Conservation (phyloP, 2,329 filamentous ascomycete genomes). For the Paramyrothecium roridum region DNA sequence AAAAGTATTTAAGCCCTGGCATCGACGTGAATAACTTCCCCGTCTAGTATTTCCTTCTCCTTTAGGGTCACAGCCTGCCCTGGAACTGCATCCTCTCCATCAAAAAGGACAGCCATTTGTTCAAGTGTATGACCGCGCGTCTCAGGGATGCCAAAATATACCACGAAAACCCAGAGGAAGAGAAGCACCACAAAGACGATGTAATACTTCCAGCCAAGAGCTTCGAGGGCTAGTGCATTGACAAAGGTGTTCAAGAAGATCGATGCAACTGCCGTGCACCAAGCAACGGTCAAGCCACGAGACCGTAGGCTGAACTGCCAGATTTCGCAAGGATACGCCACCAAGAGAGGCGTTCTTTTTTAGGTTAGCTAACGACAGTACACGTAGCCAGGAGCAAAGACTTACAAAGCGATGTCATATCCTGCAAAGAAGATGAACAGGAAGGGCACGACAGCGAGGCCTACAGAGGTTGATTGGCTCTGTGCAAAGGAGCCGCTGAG, state of each 20-base stretch:
- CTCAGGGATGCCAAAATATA: constrained; percentile 9
- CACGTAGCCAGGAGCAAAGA: constrained; percentile 19
- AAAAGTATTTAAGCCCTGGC: no score
- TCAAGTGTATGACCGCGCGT: constrained; percentile 7
- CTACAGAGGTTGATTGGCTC: constrained; percentile 10
- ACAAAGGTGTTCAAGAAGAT: constrained; percentile 13
- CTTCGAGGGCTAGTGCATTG: constrained; percentile 5
- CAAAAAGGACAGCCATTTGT: constrained; percentile 5
- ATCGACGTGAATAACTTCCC: no score
- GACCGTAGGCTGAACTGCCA: constrained; percentile 15
- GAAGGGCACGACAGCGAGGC: constrained; percentile 25
- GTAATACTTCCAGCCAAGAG: constrained; percentile 8
- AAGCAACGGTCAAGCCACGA: constrained; percentile 9
- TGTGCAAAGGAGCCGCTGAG: constrained; percentile 20
- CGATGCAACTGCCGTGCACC: neutral
- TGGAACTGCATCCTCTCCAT: constrained; percentile 6
- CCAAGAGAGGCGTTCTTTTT: neutral
- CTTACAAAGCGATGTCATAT: constrained; percentile 25
- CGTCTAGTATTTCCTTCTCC: no score
- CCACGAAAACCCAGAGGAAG: constrained; percentile 5
- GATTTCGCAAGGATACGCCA: constrained; percentile 19
- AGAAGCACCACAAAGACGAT: constrained; percentile 11
- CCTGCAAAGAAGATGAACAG: constrained; percentile 34
- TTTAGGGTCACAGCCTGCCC: no score
- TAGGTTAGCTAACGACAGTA: neutral